Percentiles rank a stretch among this genome's conserved stretches.
phyloP scores from a whole-genome alignment of 306 rosid genomes.

The Rubus parviflorus region DNA sequence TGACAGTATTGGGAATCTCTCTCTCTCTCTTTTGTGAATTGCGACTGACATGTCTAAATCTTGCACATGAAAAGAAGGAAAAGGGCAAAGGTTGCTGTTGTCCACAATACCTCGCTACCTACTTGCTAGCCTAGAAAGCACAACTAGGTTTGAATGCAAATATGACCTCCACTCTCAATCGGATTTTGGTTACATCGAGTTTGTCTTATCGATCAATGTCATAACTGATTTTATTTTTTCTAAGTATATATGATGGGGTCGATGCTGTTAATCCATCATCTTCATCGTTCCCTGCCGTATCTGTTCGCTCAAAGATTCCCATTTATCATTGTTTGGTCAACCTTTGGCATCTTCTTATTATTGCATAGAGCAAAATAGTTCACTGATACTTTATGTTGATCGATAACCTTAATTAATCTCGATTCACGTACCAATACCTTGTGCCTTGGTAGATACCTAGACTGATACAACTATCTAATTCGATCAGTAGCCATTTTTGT shows the following conservation, averaged over 20 bases:
- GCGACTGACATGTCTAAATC: constrained; percentile 39
- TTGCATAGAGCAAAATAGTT: background rate
- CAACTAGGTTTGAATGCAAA: constrained; percentile 31
- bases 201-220: background rate
- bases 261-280: constrained; percentile 6
- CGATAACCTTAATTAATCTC: background rate
- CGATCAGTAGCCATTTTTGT: background rate
- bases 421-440: background rate
- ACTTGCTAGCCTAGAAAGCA: constrained; percentile 45
- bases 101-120: constrained; percentile 14
- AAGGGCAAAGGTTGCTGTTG: constrained; percentile 55
- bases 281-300: background rate
- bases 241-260: background rate
- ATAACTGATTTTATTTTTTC: background rate
- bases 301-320: constrained; percentile 4
- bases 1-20: constrained; percentile 43
- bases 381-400: background rate
- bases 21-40: constrained; percentile 13
- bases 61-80: constrained; percentile 68
- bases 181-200: background rate
- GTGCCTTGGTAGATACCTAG: background rate
- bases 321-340: background rate
- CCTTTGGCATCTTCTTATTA: constrained; percentile 1
- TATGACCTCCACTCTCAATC: constrained; percentile 3
- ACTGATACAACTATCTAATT: background rate